A percentile compares a stretch with the other conserved stretches of the same genome.
phyloP scores from a whole-genome alignment of 176 grass and related monocot species.

The Cenchrus fungigraminus region DNA sequence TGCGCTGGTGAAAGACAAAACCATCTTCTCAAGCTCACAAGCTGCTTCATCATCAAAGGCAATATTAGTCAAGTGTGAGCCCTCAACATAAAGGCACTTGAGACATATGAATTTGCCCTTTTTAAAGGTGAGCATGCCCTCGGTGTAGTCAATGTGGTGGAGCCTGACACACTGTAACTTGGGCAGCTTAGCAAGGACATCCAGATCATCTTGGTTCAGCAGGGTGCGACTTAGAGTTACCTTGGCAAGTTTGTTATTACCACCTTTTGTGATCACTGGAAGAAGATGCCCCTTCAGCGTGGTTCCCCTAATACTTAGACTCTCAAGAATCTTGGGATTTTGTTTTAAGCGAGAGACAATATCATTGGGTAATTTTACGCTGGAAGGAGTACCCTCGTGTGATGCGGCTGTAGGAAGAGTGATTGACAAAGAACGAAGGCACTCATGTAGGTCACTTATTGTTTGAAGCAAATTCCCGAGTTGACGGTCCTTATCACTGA shows the following conservation, averaged over 20 bases:
- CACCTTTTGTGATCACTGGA: not conserved
- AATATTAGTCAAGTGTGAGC: not conserved
- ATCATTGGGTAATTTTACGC: not conserved
- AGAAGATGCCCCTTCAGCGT: not conserved
- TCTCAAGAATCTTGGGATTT: not conserved
- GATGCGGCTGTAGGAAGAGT: not conserved
- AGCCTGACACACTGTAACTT: not conserved
- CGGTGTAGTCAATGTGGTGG: not conserved
- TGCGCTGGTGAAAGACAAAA: not conserved
- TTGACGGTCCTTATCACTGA: not conserved
- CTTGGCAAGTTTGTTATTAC: not conserved
- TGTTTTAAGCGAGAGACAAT: not conserved
- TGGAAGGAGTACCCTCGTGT: too few species aligned
- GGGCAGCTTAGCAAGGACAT: too few species aligned
- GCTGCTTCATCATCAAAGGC: not conserved
- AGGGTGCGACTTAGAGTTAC: not conserved
- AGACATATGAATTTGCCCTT: not conserved
- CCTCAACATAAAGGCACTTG: conserved; percentile 17
- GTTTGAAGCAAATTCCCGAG: not conserved
- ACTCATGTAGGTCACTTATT: conserved; percentile 24
- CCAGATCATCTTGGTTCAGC: not conserved
- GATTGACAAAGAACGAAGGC: not conserved
- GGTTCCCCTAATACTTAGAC: not conserved
- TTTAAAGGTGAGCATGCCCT: not conserved
- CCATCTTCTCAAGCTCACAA: not conserved